Conservation (phyloP, 176 grass and related monocot genomes). For the Carex parvula region DNA sequence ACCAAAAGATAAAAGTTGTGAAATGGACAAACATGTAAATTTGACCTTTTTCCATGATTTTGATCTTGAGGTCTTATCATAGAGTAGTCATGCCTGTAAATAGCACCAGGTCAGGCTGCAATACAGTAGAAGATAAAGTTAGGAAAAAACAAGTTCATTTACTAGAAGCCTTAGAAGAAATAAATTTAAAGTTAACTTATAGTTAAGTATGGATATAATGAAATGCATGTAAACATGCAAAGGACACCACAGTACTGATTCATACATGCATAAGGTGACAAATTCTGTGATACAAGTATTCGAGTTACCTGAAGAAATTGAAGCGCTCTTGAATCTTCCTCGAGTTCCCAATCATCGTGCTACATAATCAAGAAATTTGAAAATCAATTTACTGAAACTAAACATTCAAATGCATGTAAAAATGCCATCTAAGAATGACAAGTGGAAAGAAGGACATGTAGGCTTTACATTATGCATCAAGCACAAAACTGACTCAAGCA, state of each 20-base stretch:
- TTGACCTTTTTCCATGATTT: not conserved
- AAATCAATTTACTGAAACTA: slow-evolving; percentile 6
- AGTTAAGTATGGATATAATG: not conserved
- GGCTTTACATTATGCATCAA: not conserved
- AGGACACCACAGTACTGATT: not conserved
- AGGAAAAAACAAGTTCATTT: slow-evolving; percentile 4
- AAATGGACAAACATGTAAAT: not conserved
- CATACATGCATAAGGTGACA: not conserved
- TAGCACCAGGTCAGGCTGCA: slow-evolving; percentile 91
- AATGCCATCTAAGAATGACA: not conserved
- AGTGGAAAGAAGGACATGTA: not conserved
- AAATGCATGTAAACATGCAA: not conserved
- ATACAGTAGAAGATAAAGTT: slow-evolving; percentile 38
- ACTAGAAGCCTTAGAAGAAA: slow-evolving; percentile 27
- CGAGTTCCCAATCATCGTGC: slow-evolving; percentile 88
- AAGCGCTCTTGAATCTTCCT: slow-evolving; percentile 83
- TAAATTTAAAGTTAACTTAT: slow-evolving; percentile 3
- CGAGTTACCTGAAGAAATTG: slow-evolving; percentile 66
- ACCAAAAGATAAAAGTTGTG: not conserved
- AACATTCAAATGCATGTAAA: not conserved
- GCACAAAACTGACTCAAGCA: slow-evolving; percentile 10
- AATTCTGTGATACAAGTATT: slow-evolving; percentile 2
- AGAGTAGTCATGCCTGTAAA: slow-evolving; percentile 58
- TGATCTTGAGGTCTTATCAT: not conserved
- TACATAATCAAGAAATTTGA: slow-evolving; percentile 36